These are phyloP conservation scores for Calonectria naviculata DNA, from an alignment of 2,329 filamentous ascomycete species.

Conservation along the genomic window DNA sequence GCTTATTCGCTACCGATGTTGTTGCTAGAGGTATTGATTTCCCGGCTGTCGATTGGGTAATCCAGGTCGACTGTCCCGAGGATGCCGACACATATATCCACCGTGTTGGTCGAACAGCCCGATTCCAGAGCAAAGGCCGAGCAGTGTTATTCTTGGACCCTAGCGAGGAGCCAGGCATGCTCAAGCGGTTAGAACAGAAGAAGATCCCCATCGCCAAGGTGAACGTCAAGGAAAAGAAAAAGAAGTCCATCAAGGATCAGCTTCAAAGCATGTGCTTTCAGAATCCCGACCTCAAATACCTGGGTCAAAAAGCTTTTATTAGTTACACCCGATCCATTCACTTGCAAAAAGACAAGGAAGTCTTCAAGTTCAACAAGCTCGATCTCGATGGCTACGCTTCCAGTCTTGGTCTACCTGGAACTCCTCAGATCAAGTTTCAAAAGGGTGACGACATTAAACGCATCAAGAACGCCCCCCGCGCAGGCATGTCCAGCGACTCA, in stretches of 20 bases:
- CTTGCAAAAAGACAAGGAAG: slow-evolving; percentile 89
- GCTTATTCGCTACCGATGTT: slow-evolving; percentile 95
- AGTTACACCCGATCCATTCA: slow-evolving; percentile 88
- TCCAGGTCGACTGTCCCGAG: slow-evolving; percentile 98
- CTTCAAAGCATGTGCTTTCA: slow-evolving; percentile 97
- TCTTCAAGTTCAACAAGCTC: slow-evolving; percentile 86
- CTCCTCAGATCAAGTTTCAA: slow-evolving; percentile 92
- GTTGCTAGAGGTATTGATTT: slow-evolving; percentile 96
- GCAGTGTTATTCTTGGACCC: slow-evolving; percentile 94
- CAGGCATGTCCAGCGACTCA: slow-evolving; percentile 71
- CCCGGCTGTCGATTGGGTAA: slow-evolving; percentile 96
- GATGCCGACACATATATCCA: slow-evolving; percentile 99
- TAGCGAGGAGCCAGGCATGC: slow-evolving; percentile 92
- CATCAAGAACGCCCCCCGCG: slow-evolving; percentile 86
- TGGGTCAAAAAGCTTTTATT: slow-evolving; percentile 95
- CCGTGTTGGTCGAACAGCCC: slow-evolving; percentile 92
- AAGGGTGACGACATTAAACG: slow-evolving; percentile 90
- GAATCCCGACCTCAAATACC: slow-evolving; percentile 91
- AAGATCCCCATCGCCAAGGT: slow-evolving; percentile 90
- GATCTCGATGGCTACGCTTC: slow-evolving; percentile 87
- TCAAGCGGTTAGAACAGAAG: slow-evolving; percentile 85
- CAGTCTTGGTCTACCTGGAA: slow-evolving; percentile 88
- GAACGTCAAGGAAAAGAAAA: slow-evolving; percentile 89
- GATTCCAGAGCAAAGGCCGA: slow-evolving; percentile 87
- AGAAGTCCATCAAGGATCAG: slow-evolving; percentile 84